Percentiles rank a stretch among this genome's conserved stretches.
These are phyloP conservation scores for Tephrocybe sp. DNA, from an alignment of 768 basidiomycete genomes.

Conservation along the genomic window DNA sequence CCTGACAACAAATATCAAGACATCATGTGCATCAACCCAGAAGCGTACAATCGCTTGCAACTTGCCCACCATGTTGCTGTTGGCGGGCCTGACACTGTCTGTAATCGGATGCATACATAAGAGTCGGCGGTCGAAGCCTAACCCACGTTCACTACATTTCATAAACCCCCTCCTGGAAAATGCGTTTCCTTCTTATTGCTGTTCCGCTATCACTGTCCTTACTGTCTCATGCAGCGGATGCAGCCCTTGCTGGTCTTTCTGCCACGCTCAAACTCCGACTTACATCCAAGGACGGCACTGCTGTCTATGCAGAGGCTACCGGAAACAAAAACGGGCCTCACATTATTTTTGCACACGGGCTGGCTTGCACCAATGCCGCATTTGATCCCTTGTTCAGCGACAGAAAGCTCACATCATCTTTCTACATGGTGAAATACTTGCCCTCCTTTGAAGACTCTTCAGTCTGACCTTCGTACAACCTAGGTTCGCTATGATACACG, in stretches of 20 bases:
- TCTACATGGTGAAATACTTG: constrained; percentile 1
- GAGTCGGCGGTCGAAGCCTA: no score
- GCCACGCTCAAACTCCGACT: background rate
- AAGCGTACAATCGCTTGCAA: no score
- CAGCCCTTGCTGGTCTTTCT: background rate
- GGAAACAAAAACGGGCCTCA: constrained; percentile 4
- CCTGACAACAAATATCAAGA: no score
- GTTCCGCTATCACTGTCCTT: background rate
- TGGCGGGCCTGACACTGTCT: no score
- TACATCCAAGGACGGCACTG: constrained; percentile 7
- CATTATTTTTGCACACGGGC: constrained; percentile 8
- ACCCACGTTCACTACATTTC: no score
- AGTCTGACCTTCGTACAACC: background rate
- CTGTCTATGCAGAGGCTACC: constrained; percentile 1
- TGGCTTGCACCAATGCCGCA: constrained; percentile 1
- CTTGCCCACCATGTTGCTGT: no score
- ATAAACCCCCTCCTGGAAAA: background rate
- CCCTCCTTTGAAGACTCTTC: background rate
- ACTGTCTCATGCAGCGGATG: background rate
- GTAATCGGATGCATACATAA: no score
- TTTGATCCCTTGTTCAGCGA: constrained; percentile 7
- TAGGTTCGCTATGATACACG: constrained; percentile 35
- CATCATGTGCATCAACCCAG: no score
- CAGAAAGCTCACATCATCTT: background rate
- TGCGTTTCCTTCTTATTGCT: background rate